These are phyloP conservation scores for Oenanthe javanica DNA, from an alignment of 140 eudicot genomes.

Conservation along the genomic window DNA sequence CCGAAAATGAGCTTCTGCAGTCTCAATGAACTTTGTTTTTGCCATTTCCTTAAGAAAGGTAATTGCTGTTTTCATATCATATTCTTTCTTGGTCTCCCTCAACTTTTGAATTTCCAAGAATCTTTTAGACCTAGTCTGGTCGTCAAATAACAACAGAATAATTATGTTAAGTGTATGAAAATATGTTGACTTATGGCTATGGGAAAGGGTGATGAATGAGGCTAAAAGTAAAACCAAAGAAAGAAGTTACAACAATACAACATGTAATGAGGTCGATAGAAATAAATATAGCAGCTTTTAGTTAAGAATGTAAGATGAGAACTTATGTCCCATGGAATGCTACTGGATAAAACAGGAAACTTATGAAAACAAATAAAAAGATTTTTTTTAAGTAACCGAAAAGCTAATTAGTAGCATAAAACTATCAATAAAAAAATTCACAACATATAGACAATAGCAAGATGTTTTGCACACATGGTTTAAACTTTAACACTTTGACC, in stretches of 20 bases:
- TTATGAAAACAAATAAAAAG: not conserved
- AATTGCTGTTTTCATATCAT: slow-evolving; percentile 72
- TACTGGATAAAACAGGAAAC: not conserved
- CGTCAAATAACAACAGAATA: slow-evolving; percentile 14
- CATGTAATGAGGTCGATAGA: not conserved
- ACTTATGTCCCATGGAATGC: not conserved
- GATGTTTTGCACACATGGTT: too few species aligned
- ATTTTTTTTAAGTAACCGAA: not conserved
- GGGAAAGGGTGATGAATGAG: not conserved
- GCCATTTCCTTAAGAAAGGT: slow-evolving; percentile 74
- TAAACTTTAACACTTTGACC: not conserved
- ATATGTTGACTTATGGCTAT: not conserved
- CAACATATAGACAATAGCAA: not conserved
- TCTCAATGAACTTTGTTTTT: slow-evolving; percentile 66
- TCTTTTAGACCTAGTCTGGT: slow-evolving; percentile 79
- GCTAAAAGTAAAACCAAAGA: not conserved
- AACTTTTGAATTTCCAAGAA: slow-evolving; percentile 85
- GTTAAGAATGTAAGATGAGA: not conserved
- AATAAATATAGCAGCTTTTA: not conserved
- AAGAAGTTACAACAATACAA: not conserved
- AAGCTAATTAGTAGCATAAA: not conserved
- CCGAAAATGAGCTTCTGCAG: slow-evolving; percentile 97
- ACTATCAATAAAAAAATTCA: not conserved
- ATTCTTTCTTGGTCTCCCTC: slow-evolving; percentile 78
- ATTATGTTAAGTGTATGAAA: not conserved